Base-by-base conservation (phyloP, 192 early-diverging fungal genomes). In the Dissophora globulifera region DNA sequence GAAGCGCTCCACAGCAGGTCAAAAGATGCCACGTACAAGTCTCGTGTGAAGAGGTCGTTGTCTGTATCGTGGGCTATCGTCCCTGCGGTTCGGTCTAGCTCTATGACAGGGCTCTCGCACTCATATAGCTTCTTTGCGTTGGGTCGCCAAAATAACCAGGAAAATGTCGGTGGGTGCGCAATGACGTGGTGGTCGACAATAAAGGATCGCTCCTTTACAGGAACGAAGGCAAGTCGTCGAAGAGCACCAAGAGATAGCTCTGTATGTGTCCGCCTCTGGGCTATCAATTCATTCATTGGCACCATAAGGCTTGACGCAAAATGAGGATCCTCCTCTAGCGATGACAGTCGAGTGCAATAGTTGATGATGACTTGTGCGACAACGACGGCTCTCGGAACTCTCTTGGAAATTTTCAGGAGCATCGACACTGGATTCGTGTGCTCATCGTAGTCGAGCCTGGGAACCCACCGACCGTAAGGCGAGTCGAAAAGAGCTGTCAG, bases 11-110 rank as follows among this genome's bases (percentile, higher is more conserved):
- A 69, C n/a, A 69, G 22, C 50, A 69, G 45, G 25, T 56, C 45
- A 30, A 69, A 69, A 1, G 51, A 50, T 0, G 67, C 67, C 15
- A 69, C 67, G 19, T 55, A 69, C 1, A 69, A 1, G 11, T 56
- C 58, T 10, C 46, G 43, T 4, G 56, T 57, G 17, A 60, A 70
- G 26, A 53, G 58, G 25, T 61, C 68, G 16, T 70, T 70, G 0
- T 6, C 42, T 16, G 40, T 49, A 17, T 60, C 33, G 11, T 13
- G 26, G 2, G 17, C 3, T 13, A 23, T n/a, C 1, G 26, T 30
- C 12, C 3, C 1, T 3, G 50, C n/a, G 29, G 15, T 12, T 4
- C 12, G 27, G 19, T 59, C 40, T 3, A 69, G 42, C 20, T 61
- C 41, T 12, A 58, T 0, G 8, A 69, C 54, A n/a, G 58, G 67